Evolutionary conservation across 352 stramenopile species (phyloP).

Genomic region (Pythium phragmitis): DNA sequence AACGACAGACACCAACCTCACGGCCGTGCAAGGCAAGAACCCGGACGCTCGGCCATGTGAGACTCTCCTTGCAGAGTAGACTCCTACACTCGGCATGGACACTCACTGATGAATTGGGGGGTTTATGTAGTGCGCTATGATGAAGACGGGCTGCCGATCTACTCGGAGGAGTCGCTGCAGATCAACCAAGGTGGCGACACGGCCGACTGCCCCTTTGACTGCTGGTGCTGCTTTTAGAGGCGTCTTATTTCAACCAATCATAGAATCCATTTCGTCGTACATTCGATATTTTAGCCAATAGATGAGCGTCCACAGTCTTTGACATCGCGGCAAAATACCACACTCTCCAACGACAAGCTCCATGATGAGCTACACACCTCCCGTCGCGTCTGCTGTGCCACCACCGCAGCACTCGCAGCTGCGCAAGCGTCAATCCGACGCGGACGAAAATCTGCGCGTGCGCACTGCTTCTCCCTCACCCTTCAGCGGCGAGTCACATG

Average conservation of each 20-base stretch:
- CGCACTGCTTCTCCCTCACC: neutral
- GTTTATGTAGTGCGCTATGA: constrained; percentile 71
- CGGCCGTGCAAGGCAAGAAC: constrained; percentile 50
- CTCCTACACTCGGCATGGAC: neutral
- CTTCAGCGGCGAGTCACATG: neutral
- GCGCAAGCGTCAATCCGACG: constrained; percentile 26
- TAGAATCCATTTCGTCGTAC: neutral
- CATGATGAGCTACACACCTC: constrained; percentile 12
- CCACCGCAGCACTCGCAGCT: neutral
- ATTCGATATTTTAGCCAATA: constrained; percentile 18
- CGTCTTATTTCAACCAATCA: constrained; percentile 29
- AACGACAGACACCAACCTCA: constrained; percentile 74
- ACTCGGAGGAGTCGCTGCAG: constrained; percentile 78
- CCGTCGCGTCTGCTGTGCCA: neutral
- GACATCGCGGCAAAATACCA: neutral
- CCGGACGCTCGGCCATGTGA: constrained; percentile 75
- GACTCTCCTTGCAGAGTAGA: neutral
- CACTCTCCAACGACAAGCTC: neutral
- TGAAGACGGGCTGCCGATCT: constrained; percentile 85
- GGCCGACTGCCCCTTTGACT: constrained; percentile 88
- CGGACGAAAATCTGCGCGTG: constrained; percentile 7
- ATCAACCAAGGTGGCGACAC: constrained; percentile 84
- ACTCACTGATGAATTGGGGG: neutral
- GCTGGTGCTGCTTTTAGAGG: constrained; percentile 87
- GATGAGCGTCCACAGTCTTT: neutral